Evolutionary conservation across 768 basidiomycete genomes (phyloP).

Genomic region (Amylocystis lapponica): DNA sequence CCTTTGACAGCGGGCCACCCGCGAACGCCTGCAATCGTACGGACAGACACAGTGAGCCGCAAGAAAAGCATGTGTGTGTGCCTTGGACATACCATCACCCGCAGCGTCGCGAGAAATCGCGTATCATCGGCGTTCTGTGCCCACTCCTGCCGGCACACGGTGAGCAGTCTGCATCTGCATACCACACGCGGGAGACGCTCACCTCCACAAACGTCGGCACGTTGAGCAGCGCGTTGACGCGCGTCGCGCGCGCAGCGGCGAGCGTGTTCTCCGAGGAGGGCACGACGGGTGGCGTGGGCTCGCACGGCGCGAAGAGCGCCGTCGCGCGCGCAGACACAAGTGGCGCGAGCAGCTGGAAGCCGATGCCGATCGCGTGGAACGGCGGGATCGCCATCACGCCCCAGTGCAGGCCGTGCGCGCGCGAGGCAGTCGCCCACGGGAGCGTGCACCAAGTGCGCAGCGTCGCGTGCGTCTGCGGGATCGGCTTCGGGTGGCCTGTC

Average conservation of each 20-base stretch:
- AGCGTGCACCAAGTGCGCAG: constrained; percentile 1
- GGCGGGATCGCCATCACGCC: constrained; percentile 10
- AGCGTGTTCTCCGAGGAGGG: constrained; percentile 12
- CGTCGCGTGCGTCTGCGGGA: constrained; percentile 15
- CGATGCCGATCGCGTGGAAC: constrained; percentile 12
- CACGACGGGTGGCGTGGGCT: constrained; percentile 6
- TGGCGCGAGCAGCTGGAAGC: constrained; percentile 9
- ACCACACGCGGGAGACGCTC: too few relatives aligned
- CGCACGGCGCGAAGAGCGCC: constrained; percentile 8
- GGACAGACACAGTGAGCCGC: background rate
- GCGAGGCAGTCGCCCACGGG: constrained; percentile 4
- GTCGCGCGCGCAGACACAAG: constrained; percentile 3
- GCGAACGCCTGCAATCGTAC: constrained; percentile 7
- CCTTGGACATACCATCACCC: constrained; percentile 5
- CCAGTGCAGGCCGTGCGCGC: background rate
- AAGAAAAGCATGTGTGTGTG: too few relatives aligned
- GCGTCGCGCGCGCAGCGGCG: constrained; percentile 4
- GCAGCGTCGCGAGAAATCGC: constrained; percentile 8
- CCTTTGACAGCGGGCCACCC: constrained; percentile 13
- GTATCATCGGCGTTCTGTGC: constrained; percentile 10
- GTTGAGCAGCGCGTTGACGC: constrained; percentile 3
- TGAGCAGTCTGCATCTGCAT: background rate
- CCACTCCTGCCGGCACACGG: constrained; percentile 10
- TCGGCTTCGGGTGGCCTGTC: constrained; percentile 20
- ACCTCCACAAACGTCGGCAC: constrained; percentile 17